These are phyloP conservation scores for Xylaria sp. DNA, from an alignment of 2,329 filamentous ascomycete genomes.

Conservation along the genomic window DNA sequence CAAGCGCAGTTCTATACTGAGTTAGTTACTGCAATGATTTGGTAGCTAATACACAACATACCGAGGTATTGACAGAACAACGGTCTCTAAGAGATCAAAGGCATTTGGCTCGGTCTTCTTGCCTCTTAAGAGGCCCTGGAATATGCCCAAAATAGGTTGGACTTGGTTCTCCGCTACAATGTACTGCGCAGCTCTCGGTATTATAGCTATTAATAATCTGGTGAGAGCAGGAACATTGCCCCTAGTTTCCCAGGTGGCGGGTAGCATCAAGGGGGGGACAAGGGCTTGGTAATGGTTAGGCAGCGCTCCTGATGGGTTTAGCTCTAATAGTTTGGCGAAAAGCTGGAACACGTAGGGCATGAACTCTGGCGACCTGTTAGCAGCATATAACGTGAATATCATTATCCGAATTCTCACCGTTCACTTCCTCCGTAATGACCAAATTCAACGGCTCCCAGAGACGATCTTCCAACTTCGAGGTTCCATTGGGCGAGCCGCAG, in stretches of 20 bases:
- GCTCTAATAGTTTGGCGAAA: slow-evolving; percentile 88
- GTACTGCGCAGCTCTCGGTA: slow-evolving; percentile 77
- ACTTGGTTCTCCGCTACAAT: slow-evolving; percentile 84
- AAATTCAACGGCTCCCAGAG: slow-evolving; percentile 86
- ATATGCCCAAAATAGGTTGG: slow-evolving; percentile 91
- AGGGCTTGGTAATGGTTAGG: slow-evolving; percentile 84
- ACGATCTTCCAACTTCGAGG: slow-evolving; percentile 78
- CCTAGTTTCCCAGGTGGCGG: slow-evolving; percentile 87
- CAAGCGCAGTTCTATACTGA: slow-evolving; percentile 65
- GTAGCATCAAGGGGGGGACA: slow-evolving; percentile 79
- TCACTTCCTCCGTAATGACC: slow-evolving; percentile 83
- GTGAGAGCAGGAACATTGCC: slow-evolving; percentile 94
- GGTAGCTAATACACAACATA: slow-evolving; percentile 56
- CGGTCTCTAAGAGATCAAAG: slow-evolving; percentile 88
- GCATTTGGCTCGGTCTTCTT: slow-evolving; percentile 87
- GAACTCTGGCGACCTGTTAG: slow-evolving; percentile 73
- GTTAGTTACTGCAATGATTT: slow-evolving; percentile 19
- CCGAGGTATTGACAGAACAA: slow-evolving; percentile 77
- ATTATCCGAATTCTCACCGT: slow-evolving; percentile 61
- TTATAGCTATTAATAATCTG: slow-evolving; percentile 83
- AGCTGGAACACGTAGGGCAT: slow-evolving; percentile 97
- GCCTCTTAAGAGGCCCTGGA: slow-evolving; percentile 84
- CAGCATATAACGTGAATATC: slow-evolving; percentile 1
- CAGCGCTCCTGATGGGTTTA: slow-evolving; percentile 80
- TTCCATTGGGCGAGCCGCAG: slow-evolving; percentile 72